phyloP scores from a whole-genome alignment of 495 filamentous ascomycete species.

The Hypoxylon subgilvum region DNA sequence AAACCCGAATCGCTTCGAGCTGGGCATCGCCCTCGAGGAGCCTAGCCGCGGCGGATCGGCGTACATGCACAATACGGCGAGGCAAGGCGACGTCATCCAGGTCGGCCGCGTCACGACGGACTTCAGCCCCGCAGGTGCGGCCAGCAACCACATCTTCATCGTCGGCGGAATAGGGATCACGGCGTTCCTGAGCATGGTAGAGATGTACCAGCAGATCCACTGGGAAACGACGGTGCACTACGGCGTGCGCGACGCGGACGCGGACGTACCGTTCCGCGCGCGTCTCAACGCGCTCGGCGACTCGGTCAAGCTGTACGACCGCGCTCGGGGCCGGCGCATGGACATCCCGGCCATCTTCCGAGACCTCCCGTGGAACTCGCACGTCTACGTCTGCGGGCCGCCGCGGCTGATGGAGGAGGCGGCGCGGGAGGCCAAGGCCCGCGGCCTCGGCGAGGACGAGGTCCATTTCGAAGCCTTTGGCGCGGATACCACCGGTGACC shows the following conservation, averaged over 20 bases:
- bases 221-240: conserved; percentile 56
- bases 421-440: conserved; percentile 39
- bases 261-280: conserved; percentile 54
- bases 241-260: conserved; percentile 47
- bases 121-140: conserved; percentile 40
- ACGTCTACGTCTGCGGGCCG: conserved; percentile 63
- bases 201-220: conserved; percentile 48
- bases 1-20: conserved; percentile 46
- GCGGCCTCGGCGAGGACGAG: conserved; percentile 50
- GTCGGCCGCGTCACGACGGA: conserved; percentile 51
- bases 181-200: conserved; percentile 51
- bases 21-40: conserved; percentile 55
- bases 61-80: conserved; percentile 49
- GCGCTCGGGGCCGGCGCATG: conserved; percentile 53
- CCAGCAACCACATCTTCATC: conserved; percentile 59
- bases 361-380: conserved; percentile 52
- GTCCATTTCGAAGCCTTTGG: conserved; percentile 64
- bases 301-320: conserved; percentile 53
- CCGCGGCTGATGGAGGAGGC: conserved; percentile 57
- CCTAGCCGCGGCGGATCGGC: conserved; percentile 55
- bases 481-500: conserved; percentile 58
- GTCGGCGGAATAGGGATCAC: conserved; percentile 61
- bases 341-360: conserved; percentile 51
- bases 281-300: conserved; percentile 45
- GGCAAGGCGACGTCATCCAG: conserved; percentile 55